These are phyloP conservation scores for Cubamyces sp. DNA, from an alignment of 768 basidiomycete genomes.

Conservation along the genomic window DNA sequence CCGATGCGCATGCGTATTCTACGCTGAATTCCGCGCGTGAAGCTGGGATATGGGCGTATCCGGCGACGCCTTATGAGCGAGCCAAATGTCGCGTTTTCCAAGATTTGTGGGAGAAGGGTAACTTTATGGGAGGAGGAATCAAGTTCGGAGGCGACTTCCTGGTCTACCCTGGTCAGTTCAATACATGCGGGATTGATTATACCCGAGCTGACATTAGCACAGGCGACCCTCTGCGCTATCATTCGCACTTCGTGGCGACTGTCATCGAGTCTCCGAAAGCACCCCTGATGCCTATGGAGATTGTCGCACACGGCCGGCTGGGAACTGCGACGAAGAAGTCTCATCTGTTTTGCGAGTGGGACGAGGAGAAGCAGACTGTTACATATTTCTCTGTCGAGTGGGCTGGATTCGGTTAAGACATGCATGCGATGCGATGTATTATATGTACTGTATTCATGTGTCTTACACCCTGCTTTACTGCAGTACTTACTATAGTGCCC, in stretches of 20 bases:
- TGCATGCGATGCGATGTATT: neutral
- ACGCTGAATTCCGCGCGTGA: constrained; percentile 63
- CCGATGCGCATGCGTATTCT: constrained; percentile 46
- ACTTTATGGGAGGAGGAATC: constrained; percentile 87
- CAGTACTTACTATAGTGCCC: too few relatives aligned
- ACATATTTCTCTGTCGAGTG: constrained; percentile 86
- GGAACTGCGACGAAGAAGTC: constrained; percentile 98
- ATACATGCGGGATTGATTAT: neutral
- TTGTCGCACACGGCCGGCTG: constrained; percentile 92
- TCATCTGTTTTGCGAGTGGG: constrained; percentile 89
- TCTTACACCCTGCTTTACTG: too few relatives aligned
- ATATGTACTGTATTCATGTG: too few relatives aligned
- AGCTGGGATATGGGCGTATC: constrained; percentile 81
- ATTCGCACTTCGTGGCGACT: constrained; percentile 92
- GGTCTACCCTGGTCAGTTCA: constrained; percentile 85
- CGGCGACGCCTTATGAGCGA: constrained; percentile 61
- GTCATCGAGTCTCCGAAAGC: constrained; percentile 68
- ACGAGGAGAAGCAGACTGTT: constrained; percentile 66
- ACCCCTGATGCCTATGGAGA: constrained; percentile 82
- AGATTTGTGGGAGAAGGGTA: constrained; percentile 80
- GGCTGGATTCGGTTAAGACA: constrained; percentile 80
- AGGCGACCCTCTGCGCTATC: constrained; percentile 96
- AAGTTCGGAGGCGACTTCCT: constrained; percentile 97
- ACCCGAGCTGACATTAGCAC: neutral
- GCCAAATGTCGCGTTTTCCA: constrained; percentile 82